Conservation (phyloP, 2,329 filamentous ascomycete genomes). For the Chaetomiaceae sp. region DNA sequence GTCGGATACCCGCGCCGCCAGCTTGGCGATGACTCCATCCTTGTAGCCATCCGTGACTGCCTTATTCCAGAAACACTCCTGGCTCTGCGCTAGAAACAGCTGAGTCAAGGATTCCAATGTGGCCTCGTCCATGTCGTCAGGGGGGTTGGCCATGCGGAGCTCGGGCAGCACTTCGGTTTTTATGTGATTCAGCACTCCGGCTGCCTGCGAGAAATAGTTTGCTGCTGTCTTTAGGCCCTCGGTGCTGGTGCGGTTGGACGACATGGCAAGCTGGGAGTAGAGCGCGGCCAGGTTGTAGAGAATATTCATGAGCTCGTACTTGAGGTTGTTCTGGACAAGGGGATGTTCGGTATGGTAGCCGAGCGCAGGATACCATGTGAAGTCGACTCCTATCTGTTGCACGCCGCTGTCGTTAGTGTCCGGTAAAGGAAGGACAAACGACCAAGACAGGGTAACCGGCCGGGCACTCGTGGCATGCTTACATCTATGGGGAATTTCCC, state of each 20-base stretch:
- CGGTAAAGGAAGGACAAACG: too few relatives aligned
- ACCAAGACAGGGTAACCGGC: slow-evolving; percentile 29
- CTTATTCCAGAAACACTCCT: slow-evolving; percentile 98
- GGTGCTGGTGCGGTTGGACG: slow-evolving; percentile 68
- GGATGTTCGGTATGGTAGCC: slow-evolving; percentile 83
- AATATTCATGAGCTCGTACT: slow-evolving; percentile 85
- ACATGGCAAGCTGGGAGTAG: slow-evolving; percentile 86
- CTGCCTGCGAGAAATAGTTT: slow-evolving; percentile 83
- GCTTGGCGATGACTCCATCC: slow-evolving; percentile 84
- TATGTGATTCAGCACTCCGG: slow-evolving; percentile 77
- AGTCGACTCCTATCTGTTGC: slow-evolving; percentile 79
- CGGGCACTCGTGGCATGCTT: too few relatives aligned
- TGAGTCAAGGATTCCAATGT: slow-evolving; percentile 80
- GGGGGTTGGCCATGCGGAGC: slow-evolving; percentile 71
- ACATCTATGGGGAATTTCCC: slow-evolving; percentile 97
- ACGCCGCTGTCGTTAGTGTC: too few relatives aligned
- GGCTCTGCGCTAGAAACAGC: slow-evolving; percentile 84
- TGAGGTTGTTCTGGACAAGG: slow-evolving; percentile 60
- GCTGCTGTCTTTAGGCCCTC: slow-evolving; percentile 85
- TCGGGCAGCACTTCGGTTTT: slow-evolving; percentile 75
- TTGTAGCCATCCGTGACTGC: slow-evolving; percentile 92
- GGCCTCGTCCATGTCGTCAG: slow-evolving; percentile 91
- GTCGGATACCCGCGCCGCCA: slow-evolving; percentile 86
- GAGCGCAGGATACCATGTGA: slow-evolving; percentile 91
- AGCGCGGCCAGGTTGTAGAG: slow-evolving; percentile 90